Percentiles rank a stretch among this genome's conserved stretches.
Conservation (phyloP, 2,329 filamentous ascomycete genomes). For the Pezicula rhizophila region DNA sequence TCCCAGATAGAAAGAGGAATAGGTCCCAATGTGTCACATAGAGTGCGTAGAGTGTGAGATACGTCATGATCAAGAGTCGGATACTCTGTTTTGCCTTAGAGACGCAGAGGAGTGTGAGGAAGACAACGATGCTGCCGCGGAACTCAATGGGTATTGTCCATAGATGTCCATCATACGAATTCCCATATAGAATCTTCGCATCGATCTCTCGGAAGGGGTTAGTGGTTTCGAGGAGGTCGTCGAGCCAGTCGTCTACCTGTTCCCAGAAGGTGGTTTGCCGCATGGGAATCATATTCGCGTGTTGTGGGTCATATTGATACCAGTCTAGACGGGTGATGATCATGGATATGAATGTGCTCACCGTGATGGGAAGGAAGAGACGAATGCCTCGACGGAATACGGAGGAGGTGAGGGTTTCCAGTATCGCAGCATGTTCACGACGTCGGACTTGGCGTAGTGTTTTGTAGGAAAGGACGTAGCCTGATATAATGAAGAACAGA, state of each 20-base stretch:
- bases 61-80: not conserved
- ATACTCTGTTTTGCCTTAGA: not conserved
- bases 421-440: constrained; percentile 27
- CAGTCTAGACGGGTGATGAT: not conserved
- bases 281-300: not conserved
- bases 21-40: constrained; percentile 3
- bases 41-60: constrained; percentile 2
- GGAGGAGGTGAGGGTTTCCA: constrained; percentile 33
- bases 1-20: constrained; percentile 3
- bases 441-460: constrained; percentile 31
- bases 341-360: constrained; percentile 30
- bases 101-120: constrained; percentile 2
- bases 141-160: constrained; percentile 14
- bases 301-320: not conserved
- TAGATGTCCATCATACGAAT: constrained; percentile 7
- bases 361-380: constrained; percentile 35
- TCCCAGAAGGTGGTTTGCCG: not conserved
- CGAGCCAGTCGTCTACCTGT: not conserved
- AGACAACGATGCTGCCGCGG: constrained; percentile 6
- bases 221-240: not conserved
- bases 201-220: constrained; percentile 5
- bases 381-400: constrained; percentile 37
- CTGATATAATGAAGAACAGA: constrained; percentile 42
- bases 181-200: not conserved
- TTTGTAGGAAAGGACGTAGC: constrained; percentile 37